Base-by-base conservation (phyloP, 2,329 filamentous ascomycete species). In the Nemania bipapillata region DNA sequence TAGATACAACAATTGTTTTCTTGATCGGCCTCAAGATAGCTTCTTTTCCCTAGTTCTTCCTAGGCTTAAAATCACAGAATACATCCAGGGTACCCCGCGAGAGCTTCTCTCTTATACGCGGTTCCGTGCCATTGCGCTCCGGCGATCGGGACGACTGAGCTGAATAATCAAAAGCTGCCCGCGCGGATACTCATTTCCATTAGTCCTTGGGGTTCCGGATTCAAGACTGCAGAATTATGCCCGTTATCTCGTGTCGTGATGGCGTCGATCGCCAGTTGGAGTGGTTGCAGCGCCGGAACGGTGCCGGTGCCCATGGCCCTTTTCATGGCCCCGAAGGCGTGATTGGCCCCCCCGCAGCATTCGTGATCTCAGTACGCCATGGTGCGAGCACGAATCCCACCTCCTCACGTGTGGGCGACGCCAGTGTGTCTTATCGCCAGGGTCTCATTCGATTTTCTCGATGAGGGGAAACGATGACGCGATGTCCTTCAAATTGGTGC, bases 401-500 rank as follows among this genome's bases (percentile, higher is more conserved):
- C 54, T 66, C 40, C n/a, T 56, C 57, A 20, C 11, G 26, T 28
- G 61, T 17, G 30, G 42, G 24, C n/a, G 45, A 24, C 7, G 17
- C 11, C 9, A n/a, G 20, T 7, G 47, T 8, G 47, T 26, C 20
- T 50, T 68, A 68, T 70, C 54, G 56, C 61, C 26, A 28, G 42
- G 32, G 40, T 63, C 24, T 35, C 26, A 69, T 65, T 58, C 54
- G 68, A 35, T 57, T 59, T 17, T 37, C 37, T 52, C 24, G 35
- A 57, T 56, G 63, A 60, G 65, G 59, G 64, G 65, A 53, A n/a
- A 49, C 40, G 53, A 74, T 74, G 66, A 67, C 70, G 72, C 58
- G 68, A 74, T 73, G 63, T 22, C 28, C n/a, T 56, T 37, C 7
- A 67, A 59, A 50, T 30, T 72, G 69, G 66, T 72, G 69, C 68